phyloP scores from a whole-genome alignment of 2,329 filamentous ascomycete species.

The Mycosphaerella arachidis region DNA sequence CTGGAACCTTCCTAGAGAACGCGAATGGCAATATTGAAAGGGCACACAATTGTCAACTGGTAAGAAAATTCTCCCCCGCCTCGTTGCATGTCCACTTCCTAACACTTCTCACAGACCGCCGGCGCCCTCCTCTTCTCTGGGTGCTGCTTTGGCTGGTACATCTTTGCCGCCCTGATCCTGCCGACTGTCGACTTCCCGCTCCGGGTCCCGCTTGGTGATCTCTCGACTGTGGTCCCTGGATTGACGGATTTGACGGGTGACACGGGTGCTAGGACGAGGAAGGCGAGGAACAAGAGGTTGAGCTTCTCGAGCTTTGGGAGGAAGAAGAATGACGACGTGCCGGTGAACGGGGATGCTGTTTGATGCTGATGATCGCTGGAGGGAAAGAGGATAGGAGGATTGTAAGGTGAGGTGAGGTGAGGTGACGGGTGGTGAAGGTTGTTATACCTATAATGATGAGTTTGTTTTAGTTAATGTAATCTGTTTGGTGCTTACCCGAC shows the following conservation, averaged over 20 bases:
- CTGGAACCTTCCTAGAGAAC: conserved; percentile 15
- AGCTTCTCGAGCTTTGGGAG: neutral
- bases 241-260: conserved; percentile 6
- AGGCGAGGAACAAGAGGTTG: neutral
- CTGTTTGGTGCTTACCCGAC: neutral
- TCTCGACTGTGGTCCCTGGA: conserved; percentile 14
- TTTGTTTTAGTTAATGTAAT: neutral
- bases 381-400: neutral
- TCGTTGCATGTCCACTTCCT: neutral
- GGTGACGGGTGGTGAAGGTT: neutral
- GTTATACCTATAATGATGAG: neutral
- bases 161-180: conserved; percentile 18
- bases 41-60: conserved; percentile 17
- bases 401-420: neutral
- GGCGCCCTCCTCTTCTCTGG: conserved; percentile 16
- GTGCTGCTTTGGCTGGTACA: conserved; percentile 18
- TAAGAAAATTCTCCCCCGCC: conserved; percentile 3
- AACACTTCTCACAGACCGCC: conserved; percentile 10
- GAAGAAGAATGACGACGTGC: neutral
- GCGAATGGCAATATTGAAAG: conserved; percentile 12
- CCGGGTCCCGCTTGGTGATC: conserved; percentile 17
- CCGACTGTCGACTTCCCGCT: conserved; percentile 21
- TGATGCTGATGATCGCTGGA: neutral
- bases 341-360: neutral
- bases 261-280: neutral